Evolutionary conservation across 805 yeast genomes (phyloP).

Genomic region (Cyberlindnera misumaiensis): DNA sequence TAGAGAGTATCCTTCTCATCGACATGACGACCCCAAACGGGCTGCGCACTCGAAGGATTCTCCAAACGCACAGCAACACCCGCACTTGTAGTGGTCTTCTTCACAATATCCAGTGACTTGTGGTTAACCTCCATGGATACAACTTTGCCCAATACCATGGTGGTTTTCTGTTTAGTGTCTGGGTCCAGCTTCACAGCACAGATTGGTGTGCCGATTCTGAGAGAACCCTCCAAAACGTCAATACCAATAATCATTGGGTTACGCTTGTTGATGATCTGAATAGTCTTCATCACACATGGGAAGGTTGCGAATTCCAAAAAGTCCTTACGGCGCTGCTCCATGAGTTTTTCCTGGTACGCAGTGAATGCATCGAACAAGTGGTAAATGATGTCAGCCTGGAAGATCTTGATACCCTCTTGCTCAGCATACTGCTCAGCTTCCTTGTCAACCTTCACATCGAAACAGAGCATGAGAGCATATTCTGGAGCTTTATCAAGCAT

Average conservation of each 20-base stretch:
- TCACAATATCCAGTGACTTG: slow-evolving; percentile 68
- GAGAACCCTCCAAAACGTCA: slow-evolving; percentile 86
- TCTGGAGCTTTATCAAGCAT: slow-evolving; percentile 97
- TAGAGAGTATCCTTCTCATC: slow-evolving; percentile 87
- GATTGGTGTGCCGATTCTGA: slow-evolving; percentile 90
- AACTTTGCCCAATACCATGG: slow-evolving; percentile 77
- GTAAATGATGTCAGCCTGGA: slow-evolving; percentile 94
- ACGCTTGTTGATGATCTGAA: slow-evolving; percentile 96
- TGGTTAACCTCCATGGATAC: slow-evolving; percentile 94
- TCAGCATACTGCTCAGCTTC: slow-evolving; percentile 98
- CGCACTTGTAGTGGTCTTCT: slow-evolving; percentile 92
- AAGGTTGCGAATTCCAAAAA: slow-evolving; percentile 82
- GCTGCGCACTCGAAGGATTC: slow-evolving; percentile 85
- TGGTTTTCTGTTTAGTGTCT: slow-evolving; percentile 63
- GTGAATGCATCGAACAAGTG: slow-evolving; percentile 94
- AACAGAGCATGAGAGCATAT: slow-evolving; percentile 95
- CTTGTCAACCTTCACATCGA: slow-evolving; percentile 93
- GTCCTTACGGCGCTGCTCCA: slow-evolving; percentile 87
- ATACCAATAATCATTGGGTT: slow-evolving; percentile 99
- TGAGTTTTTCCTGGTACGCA: slow-evolving; percentile 79
- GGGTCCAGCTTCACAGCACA: slow-evolving; percentile 91
- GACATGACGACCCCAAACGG: slow-evolving; percentile 98
- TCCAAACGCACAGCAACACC: slow-evolving; percentile 99
- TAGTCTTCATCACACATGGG: slow-evolving; percentile 92
- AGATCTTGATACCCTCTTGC: slow-evolving; percentile 85